A percentile compares a stretch with the other conserved stretches of the same genome.
Evolutionary conservation across 768 basidiomycete genomes (phyloP).

Genomic region (Kwoniella newhampshirensis): DNA sequence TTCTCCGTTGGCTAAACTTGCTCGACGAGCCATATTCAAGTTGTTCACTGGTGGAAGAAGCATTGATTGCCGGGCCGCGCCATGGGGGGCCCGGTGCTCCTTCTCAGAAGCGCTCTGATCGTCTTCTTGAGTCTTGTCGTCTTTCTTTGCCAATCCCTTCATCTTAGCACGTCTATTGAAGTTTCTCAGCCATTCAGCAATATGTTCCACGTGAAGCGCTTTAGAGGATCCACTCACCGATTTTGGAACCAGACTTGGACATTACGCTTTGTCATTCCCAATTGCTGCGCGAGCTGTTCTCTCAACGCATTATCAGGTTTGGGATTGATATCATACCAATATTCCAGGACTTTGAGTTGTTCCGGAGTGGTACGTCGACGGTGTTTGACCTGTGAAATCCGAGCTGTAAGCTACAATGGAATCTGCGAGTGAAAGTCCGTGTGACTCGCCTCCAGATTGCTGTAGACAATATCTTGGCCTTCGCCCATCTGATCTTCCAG

Average conservation of each 20-base stretch:
- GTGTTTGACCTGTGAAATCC: conserved; percentile 73
- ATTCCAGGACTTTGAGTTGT: conserved; percentile 86
- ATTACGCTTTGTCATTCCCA: conserved; percentile 90
- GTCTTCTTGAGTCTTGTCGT: conserved; percentile 25
- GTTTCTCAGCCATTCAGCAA: neutral
- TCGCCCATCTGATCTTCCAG: conserved; percentile 9
- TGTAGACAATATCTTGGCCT: conserved; percentile 21
- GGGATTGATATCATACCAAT: conserved; percentile 79
- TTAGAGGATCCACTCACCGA: conserved; percentile 30
- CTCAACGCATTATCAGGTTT: conserved; percentile 78
- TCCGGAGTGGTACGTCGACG: conserved; percentile 81
- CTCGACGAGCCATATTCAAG: conserved; percentile 35
- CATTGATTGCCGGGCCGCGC: neutral
- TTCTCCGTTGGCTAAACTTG: conserved; percentile 42
- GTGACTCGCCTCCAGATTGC: conserved; percentile 21
- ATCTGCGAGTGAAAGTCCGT: neutral
- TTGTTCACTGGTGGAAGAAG: conserved; percentile 22
- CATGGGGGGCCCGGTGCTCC: neutral
- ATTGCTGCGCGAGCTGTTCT: conserved; percentile 73
- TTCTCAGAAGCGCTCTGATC: conserved; percentile 18
- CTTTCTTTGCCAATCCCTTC: conserved; percentile 35
- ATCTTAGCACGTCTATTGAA: conserved; percentile 39
- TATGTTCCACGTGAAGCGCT: neutral
- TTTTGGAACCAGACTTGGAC: conserved; percentile 73
- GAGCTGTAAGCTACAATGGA: neutral